Conservation (phyloP, 116 monocot species). For the Phalaenopsis hybrid region DNA sequence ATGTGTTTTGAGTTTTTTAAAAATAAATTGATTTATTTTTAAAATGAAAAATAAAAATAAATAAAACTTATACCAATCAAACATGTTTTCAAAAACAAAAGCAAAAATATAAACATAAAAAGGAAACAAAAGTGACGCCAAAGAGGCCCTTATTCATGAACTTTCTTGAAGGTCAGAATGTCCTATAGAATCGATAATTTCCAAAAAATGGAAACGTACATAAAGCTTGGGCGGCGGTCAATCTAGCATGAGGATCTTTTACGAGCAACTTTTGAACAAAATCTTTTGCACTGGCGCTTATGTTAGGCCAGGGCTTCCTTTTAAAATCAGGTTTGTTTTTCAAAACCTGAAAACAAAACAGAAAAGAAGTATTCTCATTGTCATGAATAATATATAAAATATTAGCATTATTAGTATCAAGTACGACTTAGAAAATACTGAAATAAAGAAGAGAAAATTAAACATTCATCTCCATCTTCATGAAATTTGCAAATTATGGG, state of each 20-base stretch:
- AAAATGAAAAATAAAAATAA: too few species aligned
- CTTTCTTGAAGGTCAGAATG: neutral
- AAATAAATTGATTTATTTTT: too few species aligned
- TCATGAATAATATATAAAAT: constrained; percentile 3
- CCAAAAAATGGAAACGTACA: constrained; percentile 44
- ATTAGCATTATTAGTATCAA: neutral
- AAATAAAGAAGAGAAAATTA: neutral
- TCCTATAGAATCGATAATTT: neutral
- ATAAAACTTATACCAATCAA: too few species aligned
- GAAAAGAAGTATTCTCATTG: neutral
- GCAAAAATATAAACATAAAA: too few species aligned
- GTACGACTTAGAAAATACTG: neutral
- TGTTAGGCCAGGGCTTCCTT: constrained; percentile 79
- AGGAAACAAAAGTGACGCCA: too few species aligned
- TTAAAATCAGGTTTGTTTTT: constrained; percentile 83
- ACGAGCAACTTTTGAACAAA: constrained; percentile 81
- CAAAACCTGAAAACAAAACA: constrained; percentile 49
- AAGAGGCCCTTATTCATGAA: neutral
- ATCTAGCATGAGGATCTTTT: constrained; percentile 78
- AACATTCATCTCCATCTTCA: neutral
- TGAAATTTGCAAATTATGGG: neutral
- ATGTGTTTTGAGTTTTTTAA: too few species aligned
- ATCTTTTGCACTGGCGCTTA: constrained; percentile 81
- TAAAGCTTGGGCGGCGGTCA: constrained; percentile 93
- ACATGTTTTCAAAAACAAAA: too few species aligned